Percentiles rank a stretch among this genome's conserved stretches.
phyloP scores from a whole-genome alignment of 2,329 filamentous ascomycete species.

The Pyricularia sp. region DNA sequence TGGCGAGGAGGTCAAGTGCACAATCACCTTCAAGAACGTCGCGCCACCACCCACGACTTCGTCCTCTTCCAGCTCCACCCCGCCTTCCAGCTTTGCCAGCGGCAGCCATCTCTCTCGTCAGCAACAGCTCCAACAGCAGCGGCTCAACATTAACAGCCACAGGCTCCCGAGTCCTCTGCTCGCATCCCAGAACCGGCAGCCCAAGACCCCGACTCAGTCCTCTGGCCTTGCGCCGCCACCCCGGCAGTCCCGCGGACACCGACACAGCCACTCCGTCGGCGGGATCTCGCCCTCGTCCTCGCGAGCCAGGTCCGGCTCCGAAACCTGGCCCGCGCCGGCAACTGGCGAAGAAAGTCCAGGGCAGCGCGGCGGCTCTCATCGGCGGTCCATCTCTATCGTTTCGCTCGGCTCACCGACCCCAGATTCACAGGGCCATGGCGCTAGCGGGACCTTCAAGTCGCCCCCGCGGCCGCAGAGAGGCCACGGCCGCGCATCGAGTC shows the following conservation, averaged over 20 bases:
- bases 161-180: background rate
- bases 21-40: conserved; percentile 92
- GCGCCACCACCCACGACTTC: conserved; percentile 30
- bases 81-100: conserved; percentile 7
- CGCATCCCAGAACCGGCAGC: conserved; percentile 2
- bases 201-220: conserved; percentile 1
- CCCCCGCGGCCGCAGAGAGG: conserved; percentile 44
- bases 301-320: conserved; percentile 2
- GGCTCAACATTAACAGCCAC: conserved; percentile 12
- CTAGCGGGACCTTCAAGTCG: conserved; percentile 30
- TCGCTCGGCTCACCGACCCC: conserved; percentile 56
- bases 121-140: conserved; percentile 10
- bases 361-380: conserved; percentile 48
- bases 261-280: conserved; percentile 12
- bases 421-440: conserved; percentile 29
- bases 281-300: conserved; percentile 6
- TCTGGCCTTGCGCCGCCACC: conserved; percentile 7
- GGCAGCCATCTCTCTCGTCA: conserved; percentile 9
- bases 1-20: conserved; percentile 91
- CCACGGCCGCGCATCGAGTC: conserved; percentile 70
- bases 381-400: conserved; percentile 73
- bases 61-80: background rate
- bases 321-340: background rate
- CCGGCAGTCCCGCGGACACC: conserved; percentile 8
- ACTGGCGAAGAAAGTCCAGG: background rate